phyloP scores from a whole-genome alignment of 129 eudicot genomes.

The Chrysanthemum lavandulifolium region DNA sequence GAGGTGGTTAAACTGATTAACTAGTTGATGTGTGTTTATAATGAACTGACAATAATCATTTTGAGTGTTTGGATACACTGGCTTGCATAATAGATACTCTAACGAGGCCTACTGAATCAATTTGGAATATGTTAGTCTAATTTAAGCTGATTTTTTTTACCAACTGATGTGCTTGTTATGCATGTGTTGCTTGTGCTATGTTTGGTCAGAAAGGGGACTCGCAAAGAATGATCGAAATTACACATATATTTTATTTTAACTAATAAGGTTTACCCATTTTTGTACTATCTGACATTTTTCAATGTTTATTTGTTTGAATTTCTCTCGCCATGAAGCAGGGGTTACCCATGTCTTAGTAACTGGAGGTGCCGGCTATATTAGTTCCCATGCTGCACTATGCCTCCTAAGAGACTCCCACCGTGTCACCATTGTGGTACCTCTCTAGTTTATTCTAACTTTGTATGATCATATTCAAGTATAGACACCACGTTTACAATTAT shows the following conservation, averaged over 20 bases:
- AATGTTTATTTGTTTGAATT: constrained; percentile 28
- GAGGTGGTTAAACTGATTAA: neutral
- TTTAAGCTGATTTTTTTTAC: neutral
- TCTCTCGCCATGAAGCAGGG: constrained; percentile 40
- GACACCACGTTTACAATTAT: neutral
- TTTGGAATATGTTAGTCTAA: neutral
- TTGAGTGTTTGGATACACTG: neutral
- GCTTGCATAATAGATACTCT: neutral
- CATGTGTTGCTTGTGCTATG: neutral
- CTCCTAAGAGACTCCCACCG: constrained; percentile 37
- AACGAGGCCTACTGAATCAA: neutral
- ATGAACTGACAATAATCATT: neutral
- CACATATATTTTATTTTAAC: neutral
- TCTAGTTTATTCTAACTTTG: constrained; percentile 6
- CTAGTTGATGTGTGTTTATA: neutral
- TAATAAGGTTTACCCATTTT: neutral
- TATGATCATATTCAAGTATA: neutral
- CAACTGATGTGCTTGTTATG: neutral
- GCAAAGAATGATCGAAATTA: neutral
- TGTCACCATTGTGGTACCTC: constrained; percentile 38
- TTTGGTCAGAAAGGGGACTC: neutral
- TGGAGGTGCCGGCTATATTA: constrained; percentile 43
- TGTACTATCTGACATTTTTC: constrained; percentile 21
- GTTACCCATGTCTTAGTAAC: constrained; percentile 41
- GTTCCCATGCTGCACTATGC: constrained; percentile 40